phyloP scores from a whole-genome alignment of 2,329 filamentous ascomycete species.

The Bipolaris gigantea region DNA sequence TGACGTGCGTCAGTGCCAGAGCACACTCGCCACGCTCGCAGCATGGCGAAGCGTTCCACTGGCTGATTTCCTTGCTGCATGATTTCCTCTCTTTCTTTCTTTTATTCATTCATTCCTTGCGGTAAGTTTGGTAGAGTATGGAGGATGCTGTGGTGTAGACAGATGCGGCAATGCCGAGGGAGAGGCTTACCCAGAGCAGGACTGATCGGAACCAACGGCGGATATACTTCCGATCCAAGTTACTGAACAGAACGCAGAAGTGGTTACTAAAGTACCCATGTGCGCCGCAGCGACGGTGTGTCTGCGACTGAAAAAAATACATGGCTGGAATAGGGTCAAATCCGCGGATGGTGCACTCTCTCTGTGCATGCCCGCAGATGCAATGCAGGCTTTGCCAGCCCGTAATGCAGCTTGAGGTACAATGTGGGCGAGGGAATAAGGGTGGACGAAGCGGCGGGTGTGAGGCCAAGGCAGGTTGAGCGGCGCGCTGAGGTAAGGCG shows the following conservation, averaged over 20 bases:
- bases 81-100: background rate
- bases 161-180: background rate
- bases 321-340: background rate
- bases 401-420: background rate
- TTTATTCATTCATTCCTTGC: too few species aligned
- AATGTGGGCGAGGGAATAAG: background rate
- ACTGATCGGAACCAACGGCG: background rate
- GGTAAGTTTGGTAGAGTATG: background rate
- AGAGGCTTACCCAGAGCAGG: background rate
- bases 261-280: conserved; percentile 2
- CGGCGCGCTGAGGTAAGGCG: conserved; percentile 10
- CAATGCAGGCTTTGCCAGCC: background rate
- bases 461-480: background rate
- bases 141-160: background rate
- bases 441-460: background rate
- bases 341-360: background rate
- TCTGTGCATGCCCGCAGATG: background rate
- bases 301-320: background rate
- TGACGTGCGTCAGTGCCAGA: background rate
- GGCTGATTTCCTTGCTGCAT: background rate
- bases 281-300: background rate
- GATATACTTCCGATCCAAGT: background rate
- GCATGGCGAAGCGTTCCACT: background rate
- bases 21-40: background rate
- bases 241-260: conserved; percentile 3